These are phyloP conservation scores for Juglanconis oblonga DNA, from an alignment of 2,329 filamentous ascomycete genomes.

Conservation along the genomic window DNA sequence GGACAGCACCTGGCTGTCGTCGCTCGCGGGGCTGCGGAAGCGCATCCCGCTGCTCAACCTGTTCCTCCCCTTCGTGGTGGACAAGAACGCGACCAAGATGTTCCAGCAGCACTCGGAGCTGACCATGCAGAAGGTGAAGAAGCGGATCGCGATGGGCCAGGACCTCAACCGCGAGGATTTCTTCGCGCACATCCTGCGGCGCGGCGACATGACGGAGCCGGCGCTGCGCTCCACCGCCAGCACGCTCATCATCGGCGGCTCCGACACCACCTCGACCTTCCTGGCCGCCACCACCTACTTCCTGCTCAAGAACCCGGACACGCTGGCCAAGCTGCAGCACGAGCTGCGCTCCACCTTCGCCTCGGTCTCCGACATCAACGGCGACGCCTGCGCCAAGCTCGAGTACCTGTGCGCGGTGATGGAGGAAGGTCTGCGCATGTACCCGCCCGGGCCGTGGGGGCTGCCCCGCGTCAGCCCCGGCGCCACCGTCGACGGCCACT, in stretches of 20 bases:
- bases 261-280: conserved; percentile 5
- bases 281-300: neutral
- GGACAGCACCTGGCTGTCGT: neutral
- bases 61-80: neutral
- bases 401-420: conserved; percentile 18
- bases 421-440: conserved; percentile 15
- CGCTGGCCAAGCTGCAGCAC: neutral
- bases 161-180: neutral
- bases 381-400: neutral
- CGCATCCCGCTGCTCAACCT: neutral
- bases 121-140: neutral
- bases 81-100: neutral
- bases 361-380: conserved; percentile 5
- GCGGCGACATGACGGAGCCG: neutral
- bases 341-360: conserved; percentile 12
- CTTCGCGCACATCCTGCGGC: neutral
- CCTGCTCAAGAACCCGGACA: neutral
- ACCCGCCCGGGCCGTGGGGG: conserved; percentile 6
- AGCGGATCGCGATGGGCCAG: neutral
- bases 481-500: neutral
- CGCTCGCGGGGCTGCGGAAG: neutral
- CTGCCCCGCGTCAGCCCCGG: neutral
- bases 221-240: neutral
- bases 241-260: conserved; percentile 1
- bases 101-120: neutral